Base-by-base conservation (phyloP, 306 rosid genomes). In the Gleditsia sinensis region DNA sequence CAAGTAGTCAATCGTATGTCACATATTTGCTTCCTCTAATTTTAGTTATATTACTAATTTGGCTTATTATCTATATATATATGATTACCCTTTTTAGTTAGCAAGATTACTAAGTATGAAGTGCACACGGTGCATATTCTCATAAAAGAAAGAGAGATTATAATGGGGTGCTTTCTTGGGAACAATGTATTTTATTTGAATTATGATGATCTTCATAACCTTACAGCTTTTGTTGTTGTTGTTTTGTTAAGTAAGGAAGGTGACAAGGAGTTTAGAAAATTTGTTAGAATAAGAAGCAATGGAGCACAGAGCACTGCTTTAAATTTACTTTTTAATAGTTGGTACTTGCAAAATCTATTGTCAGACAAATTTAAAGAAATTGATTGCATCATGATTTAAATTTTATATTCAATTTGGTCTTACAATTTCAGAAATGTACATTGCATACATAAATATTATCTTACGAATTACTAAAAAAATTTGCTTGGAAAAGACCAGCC, bases 1-100 rank as follows among this genome's bases (percentile, higher is more conserved):
- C 99, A 3, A 92, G 96, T 74, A 95, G 61, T 64, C 92, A 84
- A 43, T 95, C 96, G 99, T 95, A 81, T 84, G 85, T 63, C 45
- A 36, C 55, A 45, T 32, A 67, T 25, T 27, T 9, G 25, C 14
- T 45, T 28, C 40, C 25, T 66, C 21, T 45, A 24, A 25, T 27
- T 57, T 16, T 45, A 20, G 5, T 66, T 66, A 66, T 45, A 14
- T 30, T 14, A 33, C 23, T 28, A 13, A 3, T 27, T 77, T 54
- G 33, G n/a, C 33, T 33, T 48, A n/a, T 9, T 13, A 0, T 19
- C 63, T 11, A 43, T 6, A 9, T 28, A 4, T 9, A 3, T 63
- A 7, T 59, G 4, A 1, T 59, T 32, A 59, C 25, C 8, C 40
- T 32, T 16, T 53, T 14, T 6, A 32, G 14, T 30, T 32, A 30